Base-by-base conservation (phyloP, 257 asterid species). In the Paulownia fortunei region DNA sequence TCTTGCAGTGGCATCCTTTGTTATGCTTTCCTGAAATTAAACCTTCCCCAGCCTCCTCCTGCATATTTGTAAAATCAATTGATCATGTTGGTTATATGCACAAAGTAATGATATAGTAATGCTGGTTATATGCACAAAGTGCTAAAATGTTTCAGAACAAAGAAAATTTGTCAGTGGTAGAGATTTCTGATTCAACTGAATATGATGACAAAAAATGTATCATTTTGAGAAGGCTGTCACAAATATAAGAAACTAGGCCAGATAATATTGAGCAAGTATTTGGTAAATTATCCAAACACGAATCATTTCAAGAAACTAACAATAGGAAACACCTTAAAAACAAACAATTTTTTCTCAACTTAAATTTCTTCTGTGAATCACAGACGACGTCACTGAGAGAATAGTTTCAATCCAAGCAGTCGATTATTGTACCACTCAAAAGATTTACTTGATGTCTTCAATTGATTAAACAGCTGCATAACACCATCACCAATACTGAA, bases 1-100 rank as follows among this genome's bases (percentile, higher is more conserved):
- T 94, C 90, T 94, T 94, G 86, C 98, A 94, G 82, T 92, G 97
- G 46, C 97, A 94, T 83, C 98, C 98, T 85, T 94, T 94, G 84
- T 92, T 92, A 81, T 94, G 98, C 81, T 88, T 92, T 75, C 82
- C 98, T 32, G 89, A 69, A 78, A 88, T 47, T 72, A 89, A 74
- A 69, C 80, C 92, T 59, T 94, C 85, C 15, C 89, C 90, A 70
- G 74, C 77, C 71, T 91, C 97, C 80, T 92, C 97, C 97, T 92
- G 76, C 80, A 82, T 56, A 56, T 39, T 63, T 23, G 75, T 27
- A 77, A 34, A 61, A 61, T 27, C 21, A 60, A 60, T 34, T 47
- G 27, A 72, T 79, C 16, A 39, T 27, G 54, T 21, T 15, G 23
- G n/a, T n/a, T n/a, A n/a, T n/a, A n/a, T n/a, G n/a, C n/a, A n/a